Base-by-base conservation (phyloP, 1,284 basidiomycete species). In the Irpex rosettiformis region DNA sequence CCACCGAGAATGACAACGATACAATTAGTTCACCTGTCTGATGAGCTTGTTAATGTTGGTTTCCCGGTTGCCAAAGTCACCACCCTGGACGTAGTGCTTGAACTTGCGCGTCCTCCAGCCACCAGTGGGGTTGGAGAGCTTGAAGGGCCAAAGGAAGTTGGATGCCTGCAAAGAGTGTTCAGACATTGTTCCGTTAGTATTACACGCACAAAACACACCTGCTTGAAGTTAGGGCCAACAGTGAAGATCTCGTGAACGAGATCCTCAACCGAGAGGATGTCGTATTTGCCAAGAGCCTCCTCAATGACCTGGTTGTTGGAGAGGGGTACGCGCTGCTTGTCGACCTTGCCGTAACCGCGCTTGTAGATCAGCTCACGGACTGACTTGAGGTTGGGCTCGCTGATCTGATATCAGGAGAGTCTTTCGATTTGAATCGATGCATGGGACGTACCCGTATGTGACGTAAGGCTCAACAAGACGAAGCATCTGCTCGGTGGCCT, bases 81-180 rank as follows among this genome's bases (percentile, higher is more conserved):
- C 95, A 72, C 93, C 93, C 82, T 95, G 85, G 63, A 96, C 85
- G 75, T 83, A 96, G 79, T 93, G 90, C 79, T 89, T 94, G 89
- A 98, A 96, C 83, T 99, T 99, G 74, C 94, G 86, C 72, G 84
- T 86, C 78, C 93, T 90, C 95, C 94, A 99, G 70, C 97, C 97
- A 68, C 97, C 96, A 70, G 86, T 98, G 61, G 97, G 96, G 88
- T 98, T 98, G 67, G 94, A 97, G 64, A 99, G 91, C 79, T 99
- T 98, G 88, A 99, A 98, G 28, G 97, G 95, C 95, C 96, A 98
- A 60, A 99, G 88, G 86, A 96, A 94, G 81, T 94, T 94, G 68
- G 91, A 87, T 61, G 89, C 93, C 86, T 90, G 62, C 56, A 27
- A 55, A n/a, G 60, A 56, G 42, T 22, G 18, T n/a, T 16, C 2